These are phyloP conservation scores for Penicillium sp. DNA, from an alignment of 2,329 filamentous ascomycete genomes.

Conservation along the genomic window DNA sequence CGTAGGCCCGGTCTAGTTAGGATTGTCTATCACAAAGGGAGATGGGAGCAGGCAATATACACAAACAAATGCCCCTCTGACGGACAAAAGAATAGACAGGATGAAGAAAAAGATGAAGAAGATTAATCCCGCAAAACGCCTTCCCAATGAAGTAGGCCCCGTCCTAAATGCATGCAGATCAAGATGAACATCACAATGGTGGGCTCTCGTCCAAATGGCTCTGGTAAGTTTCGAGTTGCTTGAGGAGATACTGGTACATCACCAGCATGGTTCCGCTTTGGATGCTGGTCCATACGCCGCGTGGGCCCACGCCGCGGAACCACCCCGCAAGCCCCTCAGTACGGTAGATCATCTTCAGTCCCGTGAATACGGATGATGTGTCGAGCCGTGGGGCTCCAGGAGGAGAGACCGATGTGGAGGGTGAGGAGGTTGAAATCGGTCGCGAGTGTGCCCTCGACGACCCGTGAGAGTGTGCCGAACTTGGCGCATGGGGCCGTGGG, in stretches of 20 bases:
- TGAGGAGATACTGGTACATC: conserved; percentile 84
- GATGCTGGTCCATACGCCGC: conserved; percentile 94
- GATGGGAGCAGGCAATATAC: conserved; percentile 18
- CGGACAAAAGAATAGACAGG: conserved; percentile 4
- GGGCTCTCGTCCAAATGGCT: conserved; percentile 23
- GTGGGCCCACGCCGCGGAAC: conserved; percentile 92
- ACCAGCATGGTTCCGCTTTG: conserved; percentile 97
- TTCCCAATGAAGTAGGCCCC: conserved; percentile 17
- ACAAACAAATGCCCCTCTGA: conserved; percentile 11
- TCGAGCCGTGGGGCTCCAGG: conserved; percentile 80
- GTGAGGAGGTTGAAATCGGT: conserved; percentile 84
- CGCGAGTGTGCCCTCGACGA: conserved; percentile 59
- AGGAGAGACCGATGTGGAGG: conserved; percentile 77
- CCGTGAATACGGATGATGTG: conserved; percentile 85
- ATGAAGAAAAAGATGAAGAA: conserved; percentile 14
- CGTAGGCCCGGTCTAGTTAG: conserved; percentile 17
- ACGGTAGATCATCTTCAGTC: conserved; percentile 82
- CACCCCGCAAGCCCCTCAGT: conserved; percentile 86
- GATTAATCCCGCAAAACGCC: conserved; percentile 19
- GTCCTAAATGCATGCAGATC: conserved; percentile 17
- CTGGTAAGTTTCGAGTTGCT: conserved; percentile 67
- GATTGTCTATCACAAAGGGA: conserved; percentile 21
- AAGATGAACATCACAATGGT: conserved; percentile 19
- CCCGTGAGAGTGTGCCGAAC: conserved; percentile 24
- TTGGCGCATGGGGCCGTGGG: conserved; percentile 28